Percentiles rank a stretch among this genome's conserved stretches.
These are phyloP conservation scores for Themeda triandra DNA, from an alignment of 176 grass and related monocot genomes.

Conservation along the genomic window DNA sequence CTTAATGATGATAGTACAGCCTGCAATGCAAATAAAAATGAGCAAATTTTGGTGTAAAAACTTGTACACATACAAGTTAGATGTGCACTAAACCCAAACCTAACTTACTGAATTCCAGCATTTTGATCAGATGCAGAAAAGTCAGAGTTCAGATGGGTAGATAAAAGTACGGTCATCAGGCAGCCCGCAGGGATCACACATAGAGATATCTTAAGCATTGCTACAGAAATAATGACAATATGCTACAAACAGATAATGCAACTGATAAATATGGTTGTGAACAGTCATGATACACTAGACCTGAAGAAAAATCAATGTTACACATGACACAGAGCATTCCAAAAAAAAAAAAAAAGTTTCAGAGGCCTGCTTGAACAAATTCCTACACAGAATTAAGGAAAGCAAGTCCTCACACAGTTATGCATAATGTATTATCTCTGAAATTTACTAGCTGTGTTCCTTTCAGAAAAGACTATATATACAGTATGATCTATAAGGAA, in stretches of 20 bases:
- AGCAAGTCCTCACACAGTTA: background rate
- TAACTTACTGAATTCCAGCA: background rate
- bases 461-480: background rate
- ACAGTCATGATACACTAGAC: background rate
- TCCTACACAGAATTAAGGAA: background rate
- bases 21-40: constrained; percentile 31
- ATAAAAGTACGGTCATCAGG: background rate
- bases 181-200: background rate
- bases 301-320: background rate
- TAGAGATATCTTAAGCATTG: background rate
- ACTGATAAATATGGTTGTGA: background rate
- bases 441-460: background rate
- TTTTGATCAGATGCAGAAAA: background rate
- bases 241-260: background rate
- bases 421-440: background rate
- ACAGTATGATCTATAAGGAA: background rate
- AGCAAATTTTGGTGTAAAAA: background rate
- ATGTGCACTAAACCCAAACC: background rate
- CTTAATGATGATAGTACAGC: constrained; percentile 43
- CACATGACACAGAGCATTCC: background rate
- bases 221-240: background rate
- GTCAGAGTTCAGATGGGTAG: background rate
- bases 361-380: background rate
- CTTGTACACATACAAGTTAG: background rate
- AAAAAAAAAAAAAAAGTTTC: background rate